Base-by-base conservation (phyloP, 139 green algal genomes). In the Nannochloris sp. region DNA sequence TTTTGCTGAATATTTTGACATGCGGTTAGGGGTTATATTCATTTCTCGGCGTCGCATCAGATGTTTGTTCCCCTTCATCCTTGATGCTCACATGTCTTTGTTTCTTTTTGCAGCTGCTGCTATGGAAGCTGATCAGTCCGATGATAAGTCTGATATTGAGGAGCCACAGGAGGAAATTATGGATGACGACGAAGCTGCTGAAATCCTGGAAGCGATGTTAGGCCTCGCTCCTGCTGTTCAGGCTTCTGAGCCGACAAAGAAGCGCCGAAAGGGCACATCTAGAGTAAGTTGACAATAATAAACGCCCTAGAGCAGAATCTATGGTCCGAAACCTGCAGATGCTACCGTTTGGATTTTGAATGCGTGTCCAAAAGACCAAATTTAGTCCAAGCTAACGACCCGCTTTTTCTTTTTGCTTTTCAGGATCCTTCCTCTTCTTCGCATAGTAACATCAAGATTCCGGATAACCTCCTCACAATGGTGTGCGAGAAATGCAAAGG, bases 401-500 rank as follows among this genome's bases (percentile, higher is more conserved):
- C n/a, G n/a, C n/a, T n/a, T n/a, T n/a, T n/a, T n/a, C n/a, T n/a
- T n/a, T n/a, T n/a, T n/a, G n/a, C n/a, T n/a, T n/a, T n/a, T n/a
- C n/a, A n/a, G n/a, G n/a, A n/a, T n/a, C n/a, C n/a, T n/a, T n/a
- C n/a, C n/a, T n/a, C n/a, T n/a, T n/a, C n/a, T n/a, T n/a, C n/a
- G n/a, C n/a, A n/a, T n/a, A n/a, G n/a, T n/a, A n/a, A 25, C 15
- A 35, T 37, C 14, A 75, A 67, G 4, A 68, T 75, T 57, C 75
- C 77, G 7, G 55, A 68, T 30, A 83, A 84, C 54, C 72, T 86
- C 64, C 64, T 73, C 34, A 65, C 51, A 13, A 61, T 88, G 34
- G 48, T 64, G 10, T 91, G 81, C 51, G 77, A 87, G 67, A 65
- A 81, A 13, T 91, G 85, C 63, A 36, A 62, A 1, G 83, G 84